phyloP scores from a whole-genome alignment of 805 yeast species.

The Teunomyces gatunensis region DNA sequence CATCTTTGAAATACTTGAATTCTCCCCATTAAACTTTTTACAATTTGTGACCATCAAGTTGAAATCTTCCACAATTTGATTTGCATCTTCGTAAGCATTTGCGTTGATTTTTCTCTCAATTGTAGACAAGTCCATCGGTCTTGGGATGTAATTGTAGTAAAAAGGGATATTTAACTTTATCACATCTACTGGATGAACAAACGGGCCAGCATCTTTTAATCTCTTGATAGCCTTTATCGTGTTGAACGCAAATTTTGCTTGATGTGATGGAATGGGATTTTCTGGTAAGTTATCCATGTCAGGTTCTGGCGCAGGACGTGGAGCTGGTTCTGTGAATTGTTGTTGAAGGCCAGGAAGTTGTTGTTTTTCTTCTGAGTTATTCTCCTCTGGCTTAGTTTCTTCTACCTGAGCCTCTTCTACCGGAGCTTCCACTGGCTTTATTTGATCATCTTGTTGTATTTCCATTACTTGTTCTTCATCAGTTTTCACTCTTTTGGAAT shows the following conservation, averaged over 20 bases:
- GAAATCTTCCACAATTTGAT: constrained; percentile 72
- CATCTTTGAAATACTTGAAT: constrained; percentile 84
- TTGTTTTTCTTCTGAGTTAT: background rate
- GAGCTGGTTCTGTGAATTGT: constrained; percentile 53
- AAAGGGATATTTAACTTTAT: constrained; percentile 86
- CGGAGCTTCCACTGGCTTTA: constrained; percentile 5
- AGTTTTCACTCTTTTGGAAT: constrained; percentile 18
- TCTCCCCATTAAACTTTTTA: constrained; percentile 78
- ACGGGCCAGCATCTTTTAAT: constrained; percentile 89
- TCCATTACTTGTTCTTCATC: constrained; percentile 11
- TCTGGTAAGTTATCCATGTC: constrained; percentile 67
- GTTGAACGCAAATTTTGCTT: constrained; percentile 72
- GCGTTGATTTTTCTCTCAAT: constrained; percentile 75
- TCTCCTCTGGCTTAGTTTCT: background rate
- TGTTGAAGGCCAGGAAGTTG: constrained; percentile 9
- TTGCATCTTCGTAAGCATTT: constrained; percentile 70
- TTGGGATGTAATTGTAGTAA: constrained; percentile 75
- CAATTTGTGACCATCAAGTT: constrained; percentile 84
- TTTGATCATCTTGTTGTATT: constrained; percentile 6
- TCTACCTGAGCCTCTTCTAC: background rate
- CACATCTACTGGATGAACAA: constrained; percentile 84
- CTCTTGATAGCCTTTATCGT: constrained; percentile 84
- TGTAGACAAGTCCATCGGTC: constrained; percentile 93
- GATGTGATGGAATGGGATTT: constrained; percentile 77
- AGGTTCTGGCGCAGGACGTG: constrained; percentile 71